Conservation (phyloP, 1,139 yeast genomes). For the Debaryomyces psychrophilus region DNA sequence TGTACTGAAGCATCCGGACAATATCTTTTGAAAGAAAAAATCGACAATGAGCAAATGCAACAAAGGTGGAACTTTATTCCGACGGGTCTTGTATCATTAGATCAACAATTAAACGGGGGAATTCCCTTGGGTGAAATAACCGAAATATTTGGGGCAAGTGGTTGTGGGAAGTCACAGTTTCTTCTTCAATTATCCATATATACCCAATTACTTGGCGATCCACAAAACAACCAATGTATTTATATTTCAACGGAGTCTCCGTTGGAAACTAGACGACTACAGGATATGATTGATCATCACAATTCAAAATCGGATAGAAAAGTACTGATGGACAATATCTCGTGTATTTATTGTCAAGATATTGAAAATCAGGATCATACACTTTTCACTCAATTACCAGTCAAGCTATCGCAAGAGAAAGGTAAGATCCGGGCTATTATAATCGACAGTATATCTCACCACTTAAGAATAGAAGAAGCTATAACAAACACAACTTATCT, state of each 20-base stretch:
- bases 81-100: slow-evolving; percentile 65
- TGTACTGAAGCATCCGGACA: slow-evolving; percentile 13
- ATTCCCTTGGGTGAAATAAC: slow-evolving; percentile 67
- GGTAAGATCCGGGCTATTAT: slow-evolving; percentile 56
- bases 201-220: slow-evolving; percentile 50
- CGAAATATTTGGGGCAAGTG: slow-evolving; percentile 83
- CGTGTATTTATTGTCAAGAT: slow-evolving; percentile 67
- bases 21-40: slow-evolving; percentile 8
- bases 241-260: slow-evolving; percentile 79
- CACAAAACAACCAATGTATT: slow-evolving; percentile 44
- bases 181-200: slow-evolving; percentile 63
- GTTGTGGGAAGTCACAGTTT: slow-evolving; percentile 83
- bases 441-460: slow-evolving; percentile 87
- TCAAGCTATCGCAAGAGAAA: slow-evolving; percentile 43
- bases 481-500: slow-evolving; percentile 34
- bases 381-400: slow-evolving; percentile 70
- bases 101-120: slow-evolving; percentile 67
- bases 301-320: slow-evolving; percentile 20
- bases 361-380: slow-evolving; percentile 77
- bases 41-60: background rate
- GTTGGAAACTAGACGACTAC: slow-evolving; percentile 64
- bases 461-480: slow-evolving; percentile 67
- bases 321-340: slow-evolving; percentile 52
- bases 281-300: slow-evolving; percentile 30
- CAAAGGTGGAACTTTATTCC: slow-evolving; percentile 34